Evolutionary conservation across 495 filamentous ascomycete species (phyloP).

Genomic region (Hyaloscypha finlandica): DNA sequence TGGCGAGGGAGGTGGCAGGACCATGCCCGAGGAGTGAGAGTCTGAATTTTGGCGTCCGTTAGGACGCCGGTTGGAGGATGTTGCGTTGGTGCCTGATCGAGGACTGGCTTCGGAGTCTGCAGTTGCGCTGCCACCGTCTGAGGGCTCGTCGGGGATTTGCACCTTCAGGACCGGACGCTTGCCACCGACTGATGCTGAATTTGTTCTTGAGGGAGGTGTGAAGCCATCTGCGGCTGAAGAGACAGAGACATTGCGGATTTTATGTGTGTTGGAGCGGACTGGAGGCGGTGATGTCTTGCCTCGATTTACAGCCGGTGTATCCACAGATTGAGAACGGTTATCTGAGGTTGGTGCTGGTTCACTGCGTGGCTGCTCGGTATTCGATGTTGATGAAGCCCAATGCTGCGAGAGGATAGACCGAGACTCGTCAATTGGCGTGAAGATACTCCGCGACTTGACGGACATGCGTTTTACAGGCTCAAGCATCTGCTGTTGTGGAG

Average conservation of each 20-base stretch:
- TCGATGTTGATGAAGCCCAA: conserved; percentile 61
- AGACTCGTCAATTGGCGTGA: conserved; percentile 93
- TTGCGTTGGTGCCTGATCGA: conserved; percentile 60
- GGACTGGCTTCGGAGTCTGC: conserved; percentile 76
- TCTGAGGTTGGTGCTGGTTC: conserved; percentile 29
- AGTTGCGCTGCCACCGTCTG: conserved; percentile 65
- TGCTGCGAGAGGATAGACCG: conserved; percentile 86
- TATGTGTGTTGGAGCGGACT: conserved; percentile 44
- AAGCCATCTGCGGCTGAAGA: conserved; percentile 57
- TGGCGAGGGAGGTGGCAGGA: conserved; percentile 91
- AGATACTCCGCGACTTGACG: conserved; percentile 87
- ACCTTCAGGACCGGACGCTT: conserved; percentile 86
- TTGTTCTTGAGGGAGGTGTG: conserved; percentile 74
- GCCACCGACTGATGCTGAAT: conserved; percentile 58
- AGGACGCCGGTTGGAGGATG: conserved; percentile 20
- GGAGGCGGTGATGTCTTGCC: conserved; percentile 45
- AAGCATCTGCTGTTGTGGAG: conserved; percentile 47
- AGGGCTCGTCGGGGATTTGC: conserved; percentile 86
- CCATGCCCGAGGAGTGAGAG: conserved; percentile 62
- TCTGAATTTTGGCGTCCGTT: conserved; percentile 23
- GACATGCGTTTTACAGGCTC: conserved; percentile 73
- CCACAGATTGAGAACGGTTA: conserved; percentile 64
- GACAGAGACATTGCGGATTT: conserved; percentile 52
- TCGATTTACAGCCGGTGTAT: conserved; percentile 50
- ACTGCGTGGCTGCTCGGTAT: conserved; percentile 44